These are phyloP conservation scores for Vigna unguiculata DNA, from an alignment of 306 rosid species.

Conservation along the genomic window DNA sequence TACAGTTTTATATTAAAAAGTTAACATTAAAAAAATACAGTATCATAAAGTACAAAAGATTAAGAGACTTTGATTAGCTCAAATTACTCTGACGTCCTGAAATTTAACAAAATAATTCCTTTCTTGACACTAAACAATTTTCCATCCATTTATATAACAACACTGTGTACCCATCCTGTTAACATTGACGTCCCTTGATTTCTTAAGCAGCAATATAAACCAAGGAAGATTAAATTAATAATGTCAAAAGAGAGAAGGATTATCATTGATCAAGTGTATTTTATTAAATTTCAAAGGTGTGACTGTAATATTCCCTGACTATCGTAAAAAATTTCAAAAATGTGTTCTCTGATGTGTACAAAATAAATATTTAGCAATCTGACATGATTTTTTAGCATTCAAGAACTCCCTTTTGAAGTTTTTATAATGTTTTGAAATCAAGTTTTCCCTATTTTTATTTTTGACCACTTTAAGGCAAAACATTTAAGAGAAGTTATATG, in stretches of 20 bases:
- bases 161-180: neutral
- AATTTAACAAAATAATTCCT: no score
- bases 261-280: neutral
- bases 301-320: no score
- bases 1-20: no score
- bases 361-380: neutral
- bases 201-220: neutral
- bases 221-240: neutral
- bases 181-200: neutral
- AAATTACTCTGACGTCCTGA: neutral
- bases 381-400: neutral
- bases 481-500: neutral
- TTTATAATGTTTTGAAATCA: slow-evolving; percentile 1
- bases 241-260: neutral
- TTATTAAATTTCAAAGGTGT: neutral
- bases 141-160: neutral
- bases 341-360: neutral
- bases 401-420: neutral
- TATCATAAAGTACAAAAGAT: neutral
- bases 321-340: neutral
- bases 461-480: neutral
- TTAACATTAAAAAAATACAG: no score
- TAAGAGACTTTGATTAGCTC: neutral
- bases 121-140: no score
- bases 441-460: neutral